Base-by-base conservation (phyloP, 805 yeast genomes). In the Wickerhamiella siamensis region DNA sequence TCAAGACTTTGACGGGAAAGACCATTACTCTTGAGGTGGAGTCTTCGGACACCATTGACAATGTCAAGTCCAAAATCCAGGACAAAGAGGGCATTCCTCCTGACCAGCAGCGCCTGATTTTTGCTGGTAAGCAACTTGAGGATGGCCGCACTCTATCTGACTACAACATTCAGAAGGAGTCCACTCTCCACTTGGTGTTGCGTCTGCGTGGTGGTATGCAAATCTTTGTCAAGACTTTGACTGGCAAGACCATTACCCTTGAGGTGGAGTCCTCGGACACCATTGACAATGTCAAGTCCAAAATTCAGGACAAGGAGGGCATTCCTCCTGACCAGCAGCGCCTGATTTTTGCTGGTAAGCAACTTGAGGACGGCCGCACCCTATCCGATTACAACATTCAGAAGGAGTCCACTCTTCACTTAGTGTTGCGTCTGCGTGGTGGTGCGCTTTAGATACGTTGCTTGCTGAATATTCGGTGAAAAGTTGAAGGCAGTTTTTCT, bases 161-260 rank as follows among this genome's bases (percentile, higher is more conserved):
- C 67, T 84, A 83, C 79, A 84, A 83, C 78, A 83, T 83, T 63
- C 95, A 84, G 70, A 84, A 84, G 74, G 95, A 84, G 69, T 83
- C 94, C 45, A 77, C 93, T 38, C 65, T 80, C 24, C 93, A 83
- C 63, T 69, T 82, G 67, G 94, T 83, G 16, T 67, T 83, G 47
- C 80, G 93, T 73, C 72, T 83, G 61, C 78, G 93, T 72, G 94
- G 93, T 72, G 83, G 87, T 62, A 63, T 62, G 67, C 67, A 63
- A 75, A 88, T 88, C 75, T 91, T 88, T 74, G 97, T 91, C 72
- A 91, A 88, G 75, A 91, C 98, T 71, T 78, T 91, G 66, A 88
- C 97, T 56, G 97, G 97, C 75, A 88, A 88, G 83, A 65, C 93
- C 51, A 81, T 81, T 64, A 81, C 93, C 55, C 66, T 79, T 50